These are phyloP conservation scores for Globisporangium nunn DNA, from an alignment of 352 stramenopile species.

Conservation along the genomic window DNA sequence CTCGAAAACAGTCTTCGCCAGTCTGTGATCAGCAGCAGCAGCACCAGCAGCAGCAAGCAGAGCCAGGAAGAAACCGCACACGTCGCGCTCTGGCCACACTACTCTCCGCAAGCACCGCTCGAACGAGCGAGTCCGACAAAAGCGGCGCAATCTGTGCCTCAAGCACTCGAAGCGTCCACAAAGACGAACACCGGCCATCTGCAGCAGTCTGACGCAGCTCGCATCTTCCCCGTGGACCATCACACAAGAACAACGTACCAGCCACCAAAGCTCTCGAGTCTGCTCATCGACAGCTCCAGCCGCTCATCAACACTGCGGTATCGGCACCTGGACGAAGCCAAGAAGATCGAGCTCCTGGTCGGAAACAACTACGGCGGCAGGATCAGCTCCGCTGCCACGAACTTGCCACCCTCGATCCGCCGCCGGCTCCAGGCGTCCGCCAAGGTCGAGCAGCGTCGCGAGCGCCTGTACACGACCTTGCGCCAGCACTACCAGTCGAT, in stretches of 20 bases:
- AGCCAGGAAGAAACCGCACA: slow-evolving; percentile 4
- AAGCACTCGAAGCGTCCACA: background rate
- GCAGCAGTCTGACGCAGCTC: background rate
- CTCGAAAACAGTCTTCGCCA: slow-evolving; percentile 12
- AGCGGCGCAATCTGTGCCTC: background rate
- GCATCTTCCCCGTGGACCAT: no score
- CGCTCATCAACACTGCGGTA: slow-evolving; percentile 18
- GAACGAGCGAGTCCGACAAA: slow-evolving; percentile 1
- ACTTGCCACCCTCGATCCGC: slow-evolving; percentile 43
- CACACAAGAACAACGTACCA: slow-evolving; percentile 3
- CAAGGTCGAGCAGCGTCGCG: slow-evolving; percentile 34
- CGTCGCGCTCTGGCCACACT: background rate
- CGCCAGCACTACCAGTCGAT: slow-evolving; percentile 35
- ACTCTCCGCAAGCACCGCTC: background rate
- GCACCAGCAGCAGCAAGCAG: slow-evolving; percentile 7
- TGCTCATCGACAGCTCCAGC: slow-evolving; percentile 49
- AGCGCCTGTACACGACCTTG: slow-evolving; percentile 50
- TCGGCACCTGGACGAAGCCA: slow-evolving; percentile 33
- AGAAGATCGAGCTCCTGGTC: slow-evolving; percentile 68
- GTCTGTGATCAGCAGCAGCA: slow-evolving; percentile 3
- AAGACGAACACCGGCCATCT: background rate
- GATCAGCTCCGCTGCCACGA: slow-evolving; percentile 37
- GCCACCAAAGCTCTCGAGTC: slow-evolving; percentile 21
- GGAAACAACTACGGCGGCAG: slow-evolving; percentile 45
- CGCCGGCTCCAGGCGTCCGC: slow-evolving; percentile 36